These are phyloP conservation scores for Diatrype stigma DNA, from an alignment of 2,329 filamentous ascomycete species.

Conservation along the genomic window DNA sequence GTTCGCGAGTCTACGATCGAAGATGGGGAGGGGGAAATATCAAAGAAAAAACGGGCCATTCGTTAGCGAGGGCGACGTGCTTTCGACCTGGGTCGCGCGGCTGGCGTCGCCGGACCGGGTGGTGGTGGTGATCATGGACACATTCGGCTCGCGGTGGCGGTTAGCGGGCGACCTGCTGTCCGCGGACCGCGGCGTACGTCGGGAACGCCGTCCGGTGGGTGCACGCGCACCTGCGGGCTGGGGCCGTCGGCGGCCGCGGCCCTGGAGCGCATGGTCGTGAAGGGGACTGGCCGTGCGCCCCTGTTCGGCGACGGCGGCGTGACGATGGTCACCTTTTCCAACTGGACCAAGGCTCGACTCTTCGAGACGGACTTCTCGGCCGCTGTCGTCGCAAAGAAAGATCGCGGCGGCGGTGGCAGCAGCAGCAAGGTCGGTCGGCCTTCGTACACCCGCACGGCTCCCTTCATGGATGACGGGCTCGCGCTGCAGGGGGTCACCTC, in stretches of 20 bases:
- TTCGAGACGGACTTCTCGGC: slow-evolving; percentile 34
- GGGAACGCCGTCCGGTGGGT: too few relatives aligned
- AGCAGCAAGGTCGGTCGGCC: slow-evolving; percentile 10
- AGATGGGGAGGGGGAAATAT: too few relatives aligned
- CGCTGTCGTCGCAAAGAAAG: slow-evolving; percentile 15
- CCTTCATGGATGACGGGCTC: slow-evolving; percentile 4
- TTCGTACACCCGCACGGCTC: slow-evolving; percentile 17
- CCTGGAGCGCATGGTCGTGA: slow-evolving; percentile 3
- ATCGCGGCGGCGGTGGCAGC: slow-evolving; percentile 1
- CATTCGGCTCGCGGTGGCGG: too few relatives aligned
- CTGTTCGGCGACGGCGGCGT: slow-evolving; percentile 16
- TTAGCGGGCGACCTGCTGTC: too few relatives aligned
- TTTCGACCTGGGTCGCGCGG: too few relatives aligned
- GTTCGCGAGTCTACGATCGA: slow-evolving; percentile 18
- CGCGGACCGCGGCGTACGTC: too few relatives aligned
- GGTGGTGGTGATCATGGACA: too few relatives aligned
- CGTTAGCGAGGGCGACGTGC: too few relatives aligned
- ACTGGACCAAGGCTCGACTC: slow-evolving; percentile 32
- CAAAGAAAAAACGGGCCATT: too few relatives aligned
- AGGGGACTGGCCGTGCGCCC: slow-evolving; percentile 6
- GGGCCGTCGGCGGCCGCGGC: too few relatives aligned
- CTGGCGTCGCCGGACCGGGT: too few relatives aligned
- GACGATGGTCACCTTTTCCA: slow-evolving; percentile 26
- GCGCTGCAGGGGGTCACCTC: slow-evolving; percentile 14
- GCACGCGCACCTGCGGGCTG: too few relatives aligned